These are phyloP conservation scores for Xerocomellus amylosporus DNA, from an alignment of 768 basidiomycete species.

Conservation along the genomic window DNA sequence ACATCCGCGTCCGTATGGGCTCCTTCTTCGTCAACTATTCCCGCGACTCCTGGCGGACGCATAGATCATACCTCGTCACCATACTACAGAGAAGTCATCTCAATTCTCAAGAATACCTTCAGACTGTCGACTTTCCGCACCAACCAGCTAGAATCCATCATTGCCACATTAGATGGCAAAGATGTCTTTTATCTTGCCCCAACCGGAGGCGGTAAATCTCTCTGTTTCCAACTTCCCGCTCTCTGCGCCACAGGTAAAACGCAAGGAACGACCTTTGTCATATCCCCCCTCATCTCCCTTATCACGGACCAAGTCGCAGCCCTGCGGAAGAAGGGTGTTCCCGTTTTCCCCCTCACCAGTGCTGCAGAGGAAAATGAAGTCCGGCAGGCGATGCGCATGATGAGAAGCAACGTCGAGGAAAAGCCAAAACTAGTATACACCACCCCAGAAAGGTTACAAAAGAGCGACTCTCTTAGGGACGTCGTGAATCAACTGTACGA, in stretches of 20 bases:
- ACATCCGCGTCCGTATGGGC: background rate
- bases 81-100: conserved; percentile 31
- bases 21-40: conserved; percentile 6
- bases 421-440: conserved; percentile 78
- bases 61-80: conserved; percentile 34
- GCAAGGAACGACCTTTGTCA: conserved; percentile 81
- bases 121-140: conserved; percentile 63
- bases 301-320: conserved; percentile 87
- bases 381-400: conserved; percentile 39
- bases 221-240: conserved; percentile 90
- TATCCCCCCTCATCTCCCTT: conserved; percentile 84
- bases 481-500: conserved; percentile 60
- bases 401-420: conserved; percentile 36
- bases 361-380: conserved; percentile 43
- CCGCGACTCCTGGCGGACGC: conserved; percentile 4
- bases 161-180: conserved; percentile 69
- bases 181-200: conserved; percentile 97
- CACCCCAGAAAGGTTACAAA: conserved; percentile 85
- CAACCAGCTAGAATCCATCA: conserved; percentile 87
- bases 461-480: conserved; percentile 52
- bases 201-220: conserved; percentile 89
- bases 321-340: conserved; percentile 59
- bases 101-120: conserved; percentile 46
- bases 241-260: conserved; percentile 71
- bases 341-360: conserved; percentile 68